These are phyloP conservation scores for Camellia granthamiana DNA, from an alignment of 148 eudicot genomes.

Conservation along the genomic window DNA sequence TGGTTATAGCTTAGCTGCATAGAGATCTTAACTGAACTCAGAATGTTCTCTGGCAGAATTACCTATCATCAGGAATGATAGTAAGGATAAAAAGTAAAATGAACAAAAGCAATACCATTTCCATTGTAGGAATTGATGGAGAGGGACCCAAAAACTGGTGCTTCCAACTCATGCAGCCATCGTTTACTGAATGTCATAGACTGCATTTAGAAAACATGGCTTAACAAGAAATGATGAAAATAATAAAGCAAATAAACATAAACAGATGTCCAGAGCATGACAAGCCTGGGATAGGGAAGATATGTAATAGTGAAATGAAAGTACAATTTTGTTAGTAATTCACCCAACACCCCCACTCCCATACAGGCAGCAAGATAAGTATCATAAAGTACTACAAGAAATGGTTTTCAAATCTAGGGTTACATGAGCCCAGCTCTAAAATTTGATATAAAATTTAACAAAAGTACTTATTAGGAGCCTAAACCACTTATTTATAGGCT, in stretches of 20 bases:
- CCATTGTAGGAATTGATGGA: conserved; percentile 42
- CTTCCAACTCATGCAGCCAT: conserved; percentile 68
- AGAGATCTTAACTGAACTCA: background rate
- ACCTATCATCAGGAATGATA: background rate
- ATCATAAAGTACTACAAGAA: background rate
- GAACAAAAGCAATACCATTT: conserved; percentile 31
- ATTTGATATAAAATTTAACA: too few species aligned
- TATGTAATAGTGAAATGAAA: background rate
- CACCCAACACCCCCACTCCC: background rate
- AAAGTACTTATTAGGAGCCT: too few species aligned
- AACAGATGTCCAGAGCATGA: background rate
- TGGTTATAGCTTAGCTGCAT: background rate
- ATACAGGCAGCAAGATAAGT: background rate
- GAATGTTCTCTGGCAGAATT: background rate
- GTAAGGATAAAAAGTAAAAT: background rate
- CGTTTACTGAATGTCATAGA: conserved; percentile 36
- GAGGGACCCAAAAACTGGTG: conserved; percentile 85
- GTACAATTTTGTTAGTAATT: background rate
- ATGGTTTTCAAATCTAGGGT: too few species aligned
- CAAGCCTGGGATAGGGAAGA: background rate
- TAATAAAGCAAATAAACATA: background rate
- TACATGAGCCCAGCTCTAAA: too few species aligned
- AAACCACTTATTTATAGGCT: too few species aligned
- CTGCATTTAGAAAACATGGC: conserved; percentile 24
- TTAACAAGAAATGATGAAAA: conserved; percentile 4